Conservation (phyloP, 305 asterid genomes). For the Fraxinus sp. region DNA sequence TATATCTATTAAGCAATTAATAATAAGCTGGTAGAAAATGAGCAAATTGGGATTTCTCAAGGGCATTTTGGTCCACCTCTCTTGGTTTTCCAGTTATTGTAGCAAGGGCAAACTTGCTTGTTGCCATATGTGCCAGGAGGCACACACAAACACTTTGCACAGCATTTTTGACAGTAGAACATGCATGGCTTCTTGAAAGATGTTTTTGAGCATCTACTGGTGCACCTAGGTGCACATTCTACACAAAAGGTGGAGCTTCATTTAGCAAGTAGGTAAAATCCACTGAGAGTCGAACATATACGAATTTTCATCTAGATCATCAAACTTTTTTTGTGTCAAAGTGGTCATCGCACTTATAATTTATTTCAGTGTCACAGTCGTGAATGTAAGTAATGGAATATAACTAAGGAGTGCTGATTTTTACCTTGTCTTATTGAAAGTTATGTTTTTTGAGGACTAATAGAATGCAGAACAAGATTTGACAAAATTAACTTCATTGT, state of each 20-base stretch:
- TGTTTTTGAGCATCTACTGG: constrained; percentile 50
- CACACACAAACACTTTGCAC: constrained; percentile 52
- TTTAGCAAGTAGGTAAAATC: background rate
- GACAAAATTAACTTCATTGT: background rate
- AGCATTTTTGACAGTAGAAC: constrained; percentile 51
- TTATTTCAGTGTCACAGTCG: background rate
- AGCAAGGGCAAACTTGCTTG: constrained; percentile 61
- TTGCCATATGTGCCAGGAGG: constrained; percentile 63
- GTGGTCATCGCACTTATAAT: background rate
- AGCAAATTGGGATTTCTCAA: constrained; percentile 12
- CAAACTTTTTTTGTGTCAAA: background rate
- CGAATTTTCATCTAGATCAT: background rate
- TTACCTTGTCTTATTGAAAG: background rate
- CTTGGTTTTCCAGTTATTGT: constrained; percentile 65
- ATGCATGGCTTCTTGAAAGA: constrained; percentile 55
- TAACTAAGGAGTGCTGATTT: background rate
- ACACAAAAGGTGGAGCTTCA: constrained; percentile 1
- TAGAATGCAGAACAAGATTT: background rate
- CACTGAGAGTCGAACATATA: background rate
- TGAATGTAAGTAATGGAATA: background rate
- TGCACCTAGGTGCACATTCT: constrained; percentile 55
- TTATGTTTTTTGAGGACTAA: background rate
- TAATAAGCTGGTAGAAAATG: background rate
- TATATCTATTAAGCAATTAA: constrained; percentile 1
- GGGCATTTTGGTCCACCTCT: constrained; percentile 61